Evolutionary conservation across 148 eudicot genomes (phyloP), one percentile per base, ranked within the genome.

Genomic region (Persicaria maculosa): DNA sequence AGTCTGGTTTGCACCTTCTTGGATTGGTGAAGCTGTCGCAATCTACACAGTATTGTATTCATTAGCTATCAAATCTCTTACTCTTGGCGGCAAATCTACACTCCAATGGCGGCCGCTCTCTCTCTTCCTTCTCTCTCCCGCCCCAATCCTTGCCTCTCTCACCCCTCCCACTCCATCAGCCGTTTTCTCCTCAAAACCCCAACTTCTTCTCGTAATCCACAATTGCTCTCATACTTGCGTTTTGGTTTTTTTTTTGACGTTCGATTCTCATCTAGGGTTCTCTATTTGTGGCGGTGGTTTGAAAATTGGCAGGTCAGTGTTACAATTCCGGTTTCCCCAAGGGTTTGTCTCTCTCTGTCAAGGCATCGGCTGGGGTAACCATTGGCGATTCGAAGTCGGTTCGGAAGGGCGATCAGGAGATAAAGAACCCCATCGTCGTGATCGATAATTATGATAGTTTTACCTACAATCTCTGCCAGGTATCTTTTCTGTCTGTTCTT

Each of bases 381-480:
- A n/a, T 64, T 46, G 68, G 46, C 62, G 54, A 47, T 58, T 54
- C 82, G 52, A 79, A 65, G 45, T 1, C 44, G 45, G 70, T 73
- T 19, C 52, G 67, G 47, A 71, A 67, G 78, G 72, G 74, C 74
- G 47, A 72, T 31, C 9, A 70, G 16, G 68, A 19, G 54, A 20
- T 47, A 9, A 46, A 50, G 50, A 59, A 76, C 22, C 97, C 97
- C 17, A 80, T 96, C 19, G 57, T 92, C 55, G 97, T 96, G 44
- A 96, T 96, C 65, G 99, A 96, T 69, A 96, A 96, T 68, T 96
- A 92, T 71, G 99, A 96, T 46, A 96, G 99, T 84, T 96, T 96
- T 81, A 96, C 99, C 75, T 96, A 96, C 80, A 96, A 96, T 72
- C 94, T 96, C 9, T 92, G 97, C 57, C 99, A 96, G 89, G 99